phyloP scores from a whole-genome alignment of 495 filamentous ascomycete species.

The Lindgomyces ingoldianus region DNA sequence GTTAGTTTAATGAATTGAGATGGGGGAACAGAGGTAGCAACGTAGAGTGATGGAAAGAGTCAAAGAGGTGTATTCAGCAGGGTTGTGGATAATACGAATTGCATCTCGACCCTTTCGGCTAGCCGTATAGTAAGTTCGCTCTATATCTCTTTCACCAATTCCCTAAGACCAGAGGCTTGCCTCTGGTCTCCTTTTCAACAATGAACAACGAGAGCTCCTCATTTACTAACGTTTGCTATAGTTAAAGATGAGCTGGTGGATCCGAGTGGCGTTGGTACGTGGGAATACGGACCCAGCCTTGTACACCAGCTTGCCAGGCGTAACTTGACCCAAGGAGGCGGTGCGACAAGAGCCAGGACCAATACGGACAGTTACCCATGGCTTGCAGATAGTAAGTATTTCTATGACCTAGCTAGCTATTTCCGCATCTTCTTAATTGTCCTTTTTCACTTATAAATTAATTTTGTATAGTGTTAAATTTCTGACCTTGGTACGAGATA shows the following conservation, averaged over 20 bases:
- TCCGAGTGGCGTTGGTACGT: not conserved
- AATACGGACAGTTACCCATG: conserved; percentile 12
- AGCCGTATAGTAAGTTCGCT: conserved; percentile 21
- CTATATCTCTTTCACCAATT: not conserved
- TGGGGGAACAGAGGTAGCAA: too few species aligned
- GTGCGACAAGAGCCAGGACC: conserved; percentile 1
- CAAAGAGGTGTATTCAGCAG: too few species aligned
- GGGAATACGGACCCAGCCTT: conserved; percentile 2
- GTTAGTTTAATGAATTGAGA: too few species aligned
- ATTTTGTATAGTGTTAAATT: too few species aligned
- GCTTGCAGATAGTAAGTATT: conserved; percentile 4
- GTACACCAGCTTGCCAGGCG: conserved; percentile 10
- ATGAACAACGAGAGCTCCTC: not conserved
- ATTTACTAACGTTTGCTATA: conserved; percentile 2
- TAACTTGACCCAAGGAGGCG: conserved; percentile 1
- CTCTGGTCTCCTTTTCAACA: not conserved
- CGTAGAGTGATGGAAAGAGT: too few species aligned
- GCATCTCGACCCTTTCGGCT: conserved; percentile 16
- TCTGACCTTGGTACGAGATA: too few species aligned
- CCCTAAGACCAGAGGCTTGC: not conserved
- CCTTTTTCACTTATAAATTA: too few species aligned
- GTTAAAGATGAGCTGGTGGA: conserved; percentile 5
- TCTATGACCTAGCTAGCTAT: conserved; percentile 6
- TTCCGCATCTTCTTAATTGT: too few species aligned
- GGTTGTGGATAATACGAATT: too few species aligned